Evolutionary conservation across 345 rosid species (phyloP), one percentile per base, ranked within the genome.

Genomic region (Murraya koenigii): DNA sequence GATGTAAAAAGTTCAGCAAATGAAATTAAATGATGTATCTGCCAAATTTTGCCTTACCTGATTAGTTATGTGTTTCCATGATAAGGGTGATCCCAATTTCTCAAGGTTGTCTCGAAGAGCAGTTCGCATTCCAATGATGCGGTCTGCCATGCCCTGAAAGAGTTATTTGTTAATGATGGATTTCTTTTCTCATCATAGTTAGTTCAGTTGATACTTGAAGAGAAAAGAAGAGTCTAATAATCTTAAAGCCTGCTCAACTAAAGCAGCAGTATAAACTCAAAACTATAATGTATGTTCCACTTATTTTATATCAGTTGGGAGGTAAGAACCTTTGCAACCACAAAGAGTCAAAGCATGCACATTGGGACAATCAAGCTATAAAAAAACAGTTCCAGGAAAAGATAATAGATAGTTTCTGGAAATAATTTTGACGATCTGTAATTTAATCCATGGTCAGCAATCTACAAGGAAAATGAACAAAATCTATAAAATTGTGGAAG

Each of bases 81-180:
- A 79, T 69, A 93, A 82, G 1, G 93, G 87, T 0, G 99, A 95
- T 7, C 94, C 97, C 84, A 90, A 82, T 26, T 91, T 90, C 77
- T 93, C 99, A 20, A 93, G 96, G 91, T 88, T 92, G 78, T 90
- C 97, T 78, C 87, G 80, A 61, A 95, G 76, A 67, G 92, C 85
- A 63, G 87, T 81, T 75, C 99, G 86, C 99, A 95, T 95, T 55
- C 94, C 90, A 49, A 95, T 95, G 66, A 95, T 95, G n/a, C 99
- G 91, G 79, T 93, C 94, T 63, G 99, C 99, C 99, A 95, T 95
- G 71, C 74, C 86, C 99, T 95, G 85, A 38, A 38, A 66, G 26
- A 58, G 19, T 28, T 66, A 44, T 56, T 70, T 17, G 44, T 33
- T 19, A 7, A 13, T 38, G 3, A 39, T 17, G 3, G 60, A 47